phyloP scores from a whole-genome alignment of 2,329 filamentous ascomycete species.

The Neonectria neomacrospora region DNA sequence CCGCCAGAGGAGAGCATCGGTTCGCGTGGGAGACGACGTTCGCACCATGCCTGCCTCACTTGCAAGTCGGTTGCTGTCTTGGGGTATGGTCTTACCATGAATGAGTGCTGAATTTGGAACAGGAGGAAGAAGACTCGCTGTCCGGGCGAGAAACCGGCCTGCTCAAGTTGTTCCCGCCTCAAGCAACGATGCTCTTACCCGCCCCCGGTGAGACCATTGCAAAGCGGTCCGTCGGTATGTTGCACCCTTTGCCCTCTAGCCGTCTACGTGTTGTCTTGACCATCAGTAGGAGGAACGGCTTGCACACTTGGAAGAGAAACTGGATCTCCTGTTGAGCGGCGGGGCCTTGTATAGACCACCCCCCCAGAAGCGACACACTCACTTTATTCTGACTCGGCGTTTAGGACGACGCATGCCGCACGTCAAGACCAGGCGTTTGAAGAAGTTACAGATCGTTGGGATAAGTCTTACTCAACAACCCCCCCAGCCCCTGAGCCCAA shows the following conservation, averaged over 20 bases:
- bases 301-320: slow-evolving; percentile 63
- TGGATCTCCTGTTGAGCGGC: slow-evolving; percentile 60
- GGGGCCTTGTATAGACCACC: slow-evolving; percentile 44
- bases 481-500: slow-evolving; percentile 43
- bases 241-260: slow-evolving; percentile 7
- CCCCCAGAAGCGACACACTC: background rate
- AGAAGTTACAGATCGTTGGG: slow-evolving; percentile 47
- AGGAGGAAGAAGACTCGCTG: slow-evolving; percentile 63
- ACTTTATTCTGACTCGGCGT: slow-evolving; percentile 45
- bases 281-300: slow-evolving; percentile 59
- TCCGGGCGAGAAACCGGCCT: slow-evolving; percentile 62
- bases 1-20: slow-evolving; percentile 46
- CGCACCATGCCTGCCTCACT: slow-evolving; percentile 58
- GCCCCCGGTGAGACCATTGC: slow-evolving; percentile 49
- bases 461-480: slow-evolving; percentile 49
- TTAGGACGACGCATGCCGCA: slow-evolving; percentile 45
- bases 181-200: slow-evolving; percentile 60
- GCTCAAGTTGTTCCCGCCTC: slow-evolving; percentile 61
- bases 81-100: background rate
- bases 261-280: slow-evolving; percentile 32
- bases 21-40: slow-evolving; percentile 52
- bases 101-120: background rate
- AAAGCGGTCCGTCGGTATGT: slow-evolving; percentile 58
- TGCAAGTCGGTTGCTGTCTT: slow-evolving; percentile 54
- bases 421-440: slow-evolving; percentile 46